These are phyloP conservation scores for Oryza meyeriana DNA, from an alignment of 176 grass and related monocot genomes.

Conservation along the genomic window DNA sequence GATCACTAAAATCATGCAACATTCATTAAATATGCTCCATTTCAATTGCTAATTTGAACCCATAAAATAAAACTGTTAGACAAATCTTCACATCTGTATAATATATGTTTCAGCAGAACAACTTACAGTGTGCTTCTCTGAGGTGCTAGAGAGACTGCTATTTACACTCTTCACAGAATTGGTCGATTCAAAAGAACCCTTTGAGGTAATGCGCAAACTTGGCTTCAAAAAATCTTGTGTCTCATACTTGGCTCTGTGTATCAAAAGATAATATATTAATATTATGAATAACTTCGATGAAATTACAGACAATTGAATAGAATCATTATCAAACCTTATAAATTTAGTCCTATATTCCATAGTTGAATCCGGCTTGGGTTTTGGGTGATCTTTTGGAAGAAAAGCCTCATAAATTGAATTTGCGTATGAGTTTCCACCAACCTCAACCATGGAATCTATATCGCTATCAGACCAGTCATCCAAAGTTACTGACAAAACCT, in stretches of 20 bases:
- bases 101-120: slow-evolving; percentile 34
- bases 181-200: slow-evolving; percentile 67
- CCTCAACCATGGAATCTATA: slow-evolving; percentile 90
- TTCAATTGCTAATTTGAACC: slow-evolving; percentile 19
- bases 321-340: slow-evolving; percentile 62
- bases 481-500: slow-evolving; percentile 89
- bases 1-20: slow-evolving; percentile 28
- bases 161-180: slow-evolving; percentile 56
- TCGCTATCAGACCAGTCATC: slow-evolving; percentile 95
- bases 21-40: slow-evolving; percentile 26
- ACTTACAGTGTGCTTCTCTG: slow-evolving; percentile 63
- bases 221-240: slow-evolving; percentile 97
- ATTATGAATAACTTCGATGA: slow-evolving; percentile 13
- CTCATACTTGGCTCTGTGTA: slow-evolving; percentile 89
- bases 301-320: slow-evolving; percentile 9
- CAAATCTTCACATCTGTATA: slow-evolving; percentile 7
- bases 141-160: slow-evolving; percentile 44
- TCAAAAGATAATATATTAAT: slow-evolving; percentile 24
- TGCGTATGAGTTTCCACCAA: slow-evolving; percentile 99
- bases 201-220: slow-evolving; percentile 89
- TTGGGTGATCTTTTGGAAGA: slow-evolving; percentile 81
- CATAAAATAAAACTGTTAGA: slow-evolving; percentile 25
- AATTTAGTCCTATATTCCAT: slow-evolving; percentile 86
- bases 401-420: slow-evolving; percentile 99
- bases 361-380: slow-evolving; percentile 67